Base-by-base conservation (phyloP, 2,329 filamentous ascomycete species). In the Hymenoscyphus scutula region DNA sequence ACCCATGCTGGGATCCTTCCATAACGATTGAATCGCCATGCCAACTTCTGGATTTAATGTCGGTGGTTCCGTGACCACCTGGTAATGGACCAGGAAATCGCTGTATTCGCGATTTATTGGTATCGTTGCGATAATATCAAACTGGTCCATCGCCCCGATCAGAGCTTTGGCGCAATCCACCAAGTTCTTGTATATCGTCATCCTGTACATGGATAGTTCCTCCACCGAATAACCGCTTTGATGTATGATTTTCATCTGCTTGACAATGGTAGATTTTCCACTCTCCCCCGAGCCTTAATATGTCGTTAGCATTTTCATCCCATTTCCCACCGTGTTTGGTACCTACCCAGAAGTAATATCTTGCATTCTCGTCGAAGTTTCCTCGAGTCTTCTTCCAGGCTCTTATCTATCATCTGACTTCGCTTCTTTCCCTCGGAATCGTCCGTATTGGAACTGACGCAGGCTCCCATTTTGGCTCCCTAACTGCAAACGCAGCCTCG, bases 241-340 rank as follows among this genome's bases (percentile, higher is more conserved):
- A 75, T 99, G 95, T 74, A 99, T 98, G 72, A 99, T 99, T 80
- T 98, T 99, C 95, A 99, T 99, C 82, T 99, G 95, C 79, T 99
- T 99, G 70, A 99, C 95, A 72, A 99, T 98, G 10, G 95, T 99
- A 63, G 95, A 98, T 79, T 99, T 99, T 70, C 95, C 95, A 78
- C 94, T 98, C 81, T 99, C 95, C 69, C 95, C 95, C 68, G 95
- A 98, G 69, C 95, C 95, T 97, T 76, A 64, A 58, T 56, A 66
- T 34, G 54, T 48, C 27, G 62, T 73, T 71, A 70, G 68, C 66
- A 53, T 53, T 48, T 48, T 38, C 29, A 45, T 19, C 56, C 59
- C 38, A 30, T 38, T 54, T 58, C 38, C 19, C 17, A 1, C 25
- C n/a, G 30, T 34, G 55, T 37, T 56, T 62, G 57, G 65, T 61